Conservation (phyloP, 805 yeast species). For the Priceomyces haplophilus region DNA sequence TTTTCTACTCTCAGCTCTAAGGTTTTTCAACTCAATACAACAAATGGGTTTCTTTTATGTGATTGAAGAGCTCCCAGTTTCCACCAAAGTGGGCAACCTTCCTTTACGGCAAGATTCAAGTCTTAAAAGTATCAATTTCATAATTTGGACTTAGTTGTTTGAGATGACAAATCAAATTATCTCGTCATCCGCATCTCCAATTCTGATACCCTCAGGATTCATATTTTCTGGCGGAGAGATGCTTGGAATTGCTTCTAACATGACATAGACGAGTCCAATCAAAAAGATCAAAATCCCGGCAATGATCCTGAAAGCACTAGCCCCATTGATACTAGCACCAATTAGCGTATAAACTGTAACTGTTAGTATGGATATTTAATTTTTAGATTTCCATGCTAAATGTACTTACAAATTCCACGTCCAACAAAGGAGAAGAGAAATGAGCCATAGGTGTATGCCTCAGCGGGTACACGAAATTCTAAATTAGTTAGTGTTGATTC, state of each 20-base stretch:
- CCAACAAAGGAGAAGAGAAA: constrained; percentile 72
- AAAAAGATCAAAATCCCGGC: constrained; percentile 57
- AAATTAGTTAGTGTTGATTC: constrained; percentile 4
- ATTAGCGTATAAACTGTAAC: constrained; percentile 34
- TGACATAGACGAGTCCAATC: constrained; percentile 57
- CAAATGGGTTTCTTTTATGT: no score
- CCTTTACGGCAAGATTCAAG: no score
- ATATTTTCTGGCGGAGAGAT: constrained; percentile 80
- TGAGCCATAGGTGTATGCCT: constrained; percentile 63
- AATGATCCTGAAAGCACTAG: constrained; percentile 53
- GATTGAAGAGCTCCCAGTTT: no score
- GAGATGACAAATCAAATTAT: constrained; percentile 20
- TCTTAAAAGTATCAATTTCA: no score
- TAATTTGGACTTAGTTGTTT: no score
- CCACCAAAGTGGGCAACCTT: no score
- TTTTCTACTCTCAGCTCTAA: no score
- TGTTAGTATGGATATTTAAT: constrained; percentile 18
- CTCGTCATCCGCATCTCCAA: constrained; percentile 41
- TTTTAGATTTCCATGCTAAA: not conserved
- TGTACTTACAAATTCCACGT: constrained; percentile 60
- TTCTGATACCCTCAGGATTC: constrained; percentile 46
- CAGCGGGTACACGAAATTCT: constrained; percentile 55
- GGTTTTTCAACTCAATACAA: no score
- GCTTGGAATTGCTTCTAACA: constrained; percentile 69
- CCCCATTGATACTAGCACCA: constrained; percentile 42